Evolutionary conservation across 2,329 filamentous ascomycete genomes (phyloP).

Genomic region (Clarireedia monteithiana): DNA sequence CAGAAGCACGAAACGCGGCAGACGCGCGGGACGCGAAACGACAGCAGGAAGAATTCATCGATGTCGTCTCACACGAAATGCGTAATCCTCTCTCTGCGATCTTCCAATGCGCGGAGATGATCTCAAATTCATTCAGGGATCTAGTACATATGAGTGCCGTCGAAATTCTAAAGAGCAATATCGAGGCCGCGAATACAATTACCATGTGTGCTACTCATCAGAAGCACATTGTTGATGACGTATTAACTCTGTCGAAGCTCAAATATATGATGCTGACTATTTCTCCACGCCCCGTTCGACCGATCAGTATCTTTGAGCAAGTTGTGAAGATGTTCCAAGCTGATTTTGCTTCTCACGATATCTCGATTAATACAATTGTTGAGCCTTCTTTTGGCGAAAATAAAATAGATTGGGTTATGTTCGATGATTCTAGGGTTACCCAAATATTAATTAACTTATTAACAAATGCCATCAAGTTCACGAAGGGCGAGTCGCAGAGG

Average conservation of each 20-base stretch:
- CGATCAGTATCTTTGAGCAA: conserved; percentile 51
- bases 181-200: conserved; percentile 73
- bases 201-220: conserved; percentile 72
- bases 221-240: conserved; percentile 70
- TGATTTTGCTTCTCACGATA: conserved; percentile 61
- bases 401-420: conserved; percentile 54
- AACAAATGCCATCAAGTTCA: conserved; percentile 80
- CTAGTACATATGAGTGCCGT: conserved; percentile 36
- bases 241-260: conserved; percentile 66
- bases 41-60: conserved; percentile 76
- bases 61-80: conserved; percentile 66
- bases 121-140: conserved; percentile 39
- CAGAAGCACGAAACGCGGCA: conserved; percentile 35
- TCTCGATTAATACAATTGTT: conserved; percentile 57
- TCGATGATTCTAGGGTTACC: conserved; percentile 68
- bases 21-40: conserved; percentile 53
- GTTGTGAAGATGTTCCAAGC: conserved; percentile 74
- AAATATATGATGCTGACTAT: conserved; percentile 68
- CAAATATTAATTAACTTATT: conserved; percentile 77
- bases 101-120: conserved; percentile 68
- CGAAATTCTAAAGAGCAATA: conserved; percentile 40
- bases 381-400: conserved; percentile 52
- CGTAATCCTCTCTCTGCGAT: conserved; percentile 68
- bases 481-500: conserved; percentile 52
- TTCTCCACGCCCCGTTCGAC: conserved; percentile 61